phyloP scores from a whole-genome alignment of 352 stramenopile genomes.

The Pythium aphanidermatum region DNA sequence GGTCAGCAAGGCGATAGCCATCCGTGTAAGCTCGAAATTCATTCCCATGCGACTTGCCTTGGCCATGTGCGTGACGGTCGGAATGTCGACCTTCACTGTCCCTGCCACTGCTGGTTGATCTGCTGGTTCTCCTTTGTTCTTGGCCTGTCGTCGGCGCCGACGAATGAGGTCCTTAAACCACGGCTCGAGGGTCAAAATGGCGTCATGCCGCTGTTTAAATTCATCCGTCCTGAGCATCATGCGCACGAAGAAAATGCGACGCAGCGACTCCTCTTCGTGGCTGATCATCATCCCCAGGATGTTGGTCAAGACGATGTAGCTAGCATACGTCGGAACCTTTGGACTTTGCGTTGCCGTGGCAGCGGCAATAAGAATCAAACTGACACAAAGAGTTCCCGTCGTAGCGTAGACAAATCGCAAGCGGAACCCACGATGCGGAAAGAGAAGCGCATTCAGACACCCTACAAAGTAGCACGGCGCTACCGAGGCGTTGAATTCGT shows the following conservation, averaged over 20 bases:
- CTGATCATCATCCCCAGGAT: conserved; percentile 37
- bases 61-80: conserved; percentile 26
- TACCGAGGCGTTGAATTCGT: conserved; percentile 17
- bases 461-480: conserved; percentile 37
- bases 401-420: conserved; percentile 35
- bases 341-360: conserved; percentile 7
- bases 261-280: conserved; percentile 42
- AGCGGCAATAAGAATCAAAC: conserved; percentile 10
- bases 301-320: conserved; percentile 27
- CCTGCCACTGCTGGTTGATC: background rate
- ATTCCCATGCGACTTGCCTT: conserved; percentile 22
- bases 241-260: conserved; percentile 38
- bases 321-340: conserved; percentile 21
- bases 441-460: conserved; percentile 38
- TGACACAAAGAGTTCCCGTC: conserved; percentile 11
- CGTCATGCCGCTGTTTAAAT: conserved; percentile 25
- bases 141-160: conserved; percentile 5
- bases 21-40: conserved; percentile 14
- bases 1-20: conserved; percentile 18
- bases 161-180: conserved; percentile 22
- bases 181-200: conserved; percentile 21
- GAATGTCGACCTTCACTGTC: conserved; percentile 14
- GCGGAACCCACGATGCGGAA: conserved; percentile 34
- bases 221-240: conserved; percentile 34
- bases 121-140: background rate